Conservation (phyloP, 1,139 yeast genomes). For the Saccharomycopsis hybrid region DNA sequence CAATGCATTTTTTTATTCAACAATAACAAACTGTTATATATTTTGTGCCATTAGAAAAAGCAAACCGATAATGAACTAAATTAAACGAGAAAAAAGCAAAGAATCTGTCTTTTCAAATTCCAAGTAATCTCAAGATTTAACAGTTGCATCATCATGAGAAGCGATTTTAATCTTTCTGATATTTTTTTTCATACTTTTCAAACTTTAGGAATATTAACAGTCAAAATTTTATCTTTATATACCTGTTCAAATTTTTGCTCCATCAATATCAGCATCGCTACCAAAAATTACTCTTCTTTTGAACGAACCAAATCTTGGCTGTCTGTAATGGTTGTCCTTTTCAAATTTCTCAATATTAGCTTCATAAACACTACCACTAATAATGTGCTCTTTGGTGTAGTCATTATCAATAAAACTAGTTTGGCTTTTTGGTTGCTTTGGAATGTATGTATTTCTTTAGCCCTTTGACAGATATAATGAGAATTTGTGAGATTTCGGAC, state of each 20-base stretch:
- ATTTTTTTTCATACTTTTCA: too few relatives aligned
- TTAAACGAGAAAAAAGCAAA: too few relatives aligned
- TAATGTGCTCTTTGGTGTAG: slow-evolving; percentile 32
- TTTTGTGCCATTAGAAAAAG: too few relatives aligned
- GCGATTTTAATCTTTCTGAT: slow-evolving; percentile 32
- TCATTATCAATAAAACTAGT: slow-evolving; percentile 35
- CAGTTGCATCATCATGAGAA: too few relatives aligned
- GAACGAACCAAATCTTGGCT: slow-evolving; percentile 34
- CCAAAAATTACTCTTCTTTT: slow-evolving; percentile 35
- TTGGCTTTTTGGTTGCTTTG: slow-evolving; percentile 36
- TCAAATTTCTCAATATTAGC: slow-evolving; percentile 28
- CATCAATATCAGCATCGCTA: slow-evolving; percentile 31
- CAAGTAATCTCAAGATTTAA: too few relatives aligned
- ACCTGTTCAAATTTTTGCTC: slow-evolving; percentile 35
- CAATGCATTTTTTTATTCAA: too few relatives aligned
- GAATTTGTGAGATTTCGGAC: too few relatives aligned
- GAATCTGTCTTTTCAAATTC: too few relatives aligned
- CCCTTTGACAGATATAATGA: too few relatives aligned
- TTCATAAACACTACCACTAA: slow-evolving; percentile 33
- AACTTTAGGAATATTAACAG: slow-evolving; percentile 34
- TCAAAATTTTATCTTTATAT: slow-evolving; percentile 35
- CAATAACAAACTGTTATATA: too few relatives aligned
- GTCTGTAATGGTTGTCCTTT: slow-evolving; percentile 29
- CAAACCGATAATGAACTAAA: too few relatives aligned
- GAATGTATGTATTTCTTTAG: slow-evolving; percentile 35